phyloP scores from a whole-genome alignment of 2,329 filamentous ascomycete genomes.

The Aspergillus ustus region DNA sequence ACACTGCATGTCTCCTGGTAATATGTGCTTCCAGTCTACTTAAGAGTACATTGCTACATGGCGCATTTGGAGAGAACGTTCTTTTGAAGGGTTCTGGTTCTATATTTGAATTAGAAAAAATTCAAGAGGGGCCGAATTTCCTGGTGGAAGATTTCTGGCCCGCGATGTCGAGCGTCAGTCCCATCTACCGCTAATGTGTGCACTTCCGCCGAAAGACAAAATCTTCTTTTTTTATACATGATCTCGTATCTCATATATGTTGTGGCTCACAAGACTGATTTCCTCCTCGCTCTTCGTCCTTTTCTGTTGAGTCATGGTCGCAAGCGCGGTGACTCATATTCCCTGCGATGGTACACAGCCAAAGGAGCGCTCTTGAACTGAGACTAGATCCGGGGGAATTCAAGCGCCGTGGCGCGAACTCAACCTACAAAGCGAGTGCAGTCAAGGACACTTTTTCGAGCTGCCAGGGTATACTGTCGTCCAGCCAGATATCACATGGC shows the following conservation, averaged over 20 bases:
- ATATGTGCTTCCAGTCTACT: neutral
- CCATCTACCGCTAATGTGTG: neutral
- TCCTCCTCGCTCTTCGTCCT: neutral
- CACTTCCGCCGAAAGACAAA: neutral
- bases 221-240: neutral
- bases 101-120: neutral
- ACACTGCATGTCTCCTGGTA: too few species aligned
- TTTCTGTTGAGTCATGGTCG: neutral
- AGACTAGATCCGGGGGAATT: conserved; percentile 35
- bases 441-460: conserved; percentile 10
- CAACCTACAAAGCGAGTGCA: conserved; percentile 32
- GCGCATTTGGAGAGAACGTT: neutral
- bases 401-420: conserved; percentile 46
- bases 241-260: neutral
- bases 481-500: conserved; percentile 37
- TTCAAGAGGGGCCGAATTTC: neutral
- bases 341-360: conserved; percentile 15
- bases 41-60: neutral
- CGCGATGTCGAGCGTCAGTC: neutral
- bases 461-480: conserved; percentile 22
- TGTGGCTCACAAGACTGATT: neutral
- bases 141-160: neutral
- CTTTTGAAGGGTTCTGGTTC: neutral
- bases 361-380: conserved; percentile 11
- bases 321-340: conserved; percentile 3